These are phyloP conservation scores for Backusella morwellensis DNA, from an alignment of 192 early-diverging fungal species.

Conservation along the genomic window DNA sequence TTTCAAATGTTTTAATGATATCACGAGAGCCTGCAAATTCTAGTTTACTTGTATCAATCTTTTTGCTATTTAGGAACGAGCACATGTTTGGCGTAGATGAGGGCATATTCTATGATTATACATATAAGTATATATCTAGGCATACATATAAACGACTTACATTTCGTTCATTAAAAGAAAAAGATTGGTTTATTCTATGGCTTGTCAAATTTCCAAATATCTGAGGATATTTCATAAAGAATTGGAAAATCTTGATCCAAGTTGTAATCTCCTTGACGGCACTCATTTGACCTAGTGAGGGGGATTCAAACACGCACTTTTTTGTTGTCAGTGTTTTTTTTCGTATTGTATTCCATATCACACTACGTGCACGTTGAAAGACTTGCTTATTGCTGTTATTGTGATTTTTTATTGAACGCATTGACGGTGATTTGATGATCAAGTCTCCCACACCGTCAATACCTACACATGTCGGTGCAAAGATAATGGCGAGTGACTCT, in stretches of 20 bases:
- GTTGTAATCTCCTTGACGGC: not conserved
- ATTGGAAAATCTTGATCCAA: slow-evolving; percentile 9
- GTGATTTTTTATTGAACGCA: not conserved
- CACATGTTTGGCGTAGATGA: not conserved
- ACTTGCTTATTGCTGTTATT: not conserved
- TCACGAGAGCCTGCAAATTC: not conserved
- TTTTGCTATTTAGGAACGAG: not conserved
- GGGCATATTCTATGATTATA: not conserved
- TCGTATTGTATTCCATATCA: slow-evolving; percentile 4
- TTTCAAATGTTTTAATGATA: slow-evolving; percentile 1
- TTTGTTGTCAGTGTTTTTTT: not conserved
- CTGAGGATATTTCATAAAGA: slow-evolving; percentile 3
- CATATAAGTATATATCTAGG: not conserved
- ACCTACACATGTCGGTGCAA: slow-evolving; percentile 10
- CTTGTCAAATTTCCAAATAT: not conserved
- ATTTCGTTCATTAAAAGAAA: not conserved
- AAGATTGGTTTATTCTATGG: not conserved
- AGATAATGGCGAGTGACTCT: slow-evolving; percentile 5
- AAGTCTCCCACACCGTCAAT: not conserved
- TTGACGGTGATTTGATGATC: not conserved
- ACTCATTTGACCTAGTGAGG: not conserved
- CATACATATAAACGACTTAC: not conserved
- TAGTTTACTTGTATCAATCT: not conserved
- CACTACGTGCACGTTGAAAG: not conserved
- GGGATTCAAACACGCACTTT: not conserved